Conservation (phyloP, 2,329 filamentous ascomycete species). For the Cladosporium sp. region DNA sequence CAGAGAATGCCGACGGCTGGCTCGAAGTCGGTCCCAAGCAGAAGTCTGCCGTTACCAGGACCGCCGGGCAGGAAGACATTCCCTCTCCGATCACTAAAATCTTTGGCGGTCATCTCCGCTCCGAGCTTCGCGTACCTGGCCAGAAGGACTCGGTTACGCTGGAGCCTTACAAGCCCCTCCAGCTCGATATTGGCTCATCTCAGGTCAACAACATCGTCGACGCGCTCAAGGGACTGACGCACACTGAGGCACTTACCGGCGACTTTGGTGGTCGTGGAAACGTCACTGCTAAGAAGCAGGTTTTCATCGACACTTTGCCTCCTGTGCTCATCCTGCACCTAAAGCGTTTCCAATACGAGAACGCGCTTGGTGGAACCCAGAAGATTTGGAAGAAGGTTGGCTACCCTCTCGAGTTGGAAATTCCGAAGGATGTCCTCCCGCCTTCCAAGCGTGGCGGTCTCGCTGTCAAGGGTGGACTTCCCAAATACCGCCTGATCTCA, state of each 20-base stretch:
- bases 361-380: constrained; percentile 70
- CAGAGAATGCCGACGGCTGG: constrained; percentile 61
- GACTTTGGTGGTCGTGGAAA: constrained; percentile 77
- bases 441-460: constrained; percentile 65
- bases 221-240: constrained; percentile 78
- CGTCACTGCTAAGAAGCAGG: constrained; percentile 76
- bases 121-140: constrained; percentile 80
- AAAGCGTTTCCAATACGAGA: constrained; percentile 96
- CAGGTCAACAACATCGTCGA: constrained; percentile 89
- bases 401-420: constrained; percentile 89
- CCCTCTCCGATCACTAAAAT: constrained; percentile 83
- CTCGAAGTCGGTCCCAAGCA: constrained; percentile 91
- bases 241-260: constrained; percentile 76
- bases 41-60: constrained; percentile 77
- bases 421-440: constrained; percentile 84
- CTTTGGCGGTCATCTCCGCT: constrained; percentile 85
- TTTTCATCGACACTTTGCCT: constrained; percentile 87
- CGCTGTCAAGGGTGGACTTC: constrained; percentile 62
- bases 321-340: constrained; percentile 90
- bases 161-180: constrained; percentile 89
- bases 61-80: constrained; percentile 56
- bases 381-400: constrained; percentile 99
- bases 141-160: constrained; percentile 86
- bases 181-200: constrained; percentile 85
- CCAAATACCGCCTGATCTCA: constrained; percentile 78